Evolutionary conservation across 495 filamentous ascomycete genomes (phyloP), one percentile per base, ranked within the genome.

Genomic region (Xylaria venustula): DNA sequence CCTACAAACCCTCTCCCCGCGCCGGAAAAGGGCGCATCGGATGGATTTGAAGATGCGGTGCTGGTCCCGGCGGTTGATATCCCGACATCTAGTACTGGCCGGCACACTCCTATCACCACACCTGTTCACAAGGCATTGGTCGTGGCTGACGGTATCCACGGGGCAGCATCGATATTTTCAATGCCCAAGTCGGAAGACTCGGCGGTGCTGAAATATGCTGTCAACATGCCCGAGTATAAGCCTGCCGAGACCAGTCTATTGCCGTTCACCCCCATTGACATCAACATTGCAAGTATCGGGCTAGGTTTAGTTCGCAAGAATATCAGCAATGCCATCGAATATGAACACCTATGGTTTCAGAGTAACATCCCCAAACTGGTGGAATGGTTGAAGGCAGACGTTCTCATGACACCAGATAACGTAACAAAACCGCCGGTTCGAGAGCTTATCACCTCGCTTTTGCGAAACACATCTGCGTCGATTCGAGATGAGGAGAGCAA

Each of bases 81-180:
- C 23, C 83, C 82, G 11, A 83, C 78, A 12, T 87, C 87, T 44
- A 74, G 77, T 47, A 81, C 79, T 11, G 87, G 85, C 15, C 81
- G 82, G 56, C 77, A 84, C 47, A 83, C 83, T 22, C 73, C 87
- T 37, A 78, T 96, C 11, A 85, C 86, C 9, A 91, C 92, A 55
- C 93, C 94, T 0, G 91, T 97, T 15, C 94, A 98, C 65, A 89
- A 88, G 71, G 84, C 88, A 9, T 71, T 98, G 23, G 62, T 97
- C 14, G 85, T 95, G 32, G 87, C 85, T 2, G 81, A 88, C 42
- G 93, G 91, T 0, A 63, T 83, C 17, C 23, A 67, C 9, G 82
- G 81, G 15, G 79, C 78, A 3, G 70, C 74, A 19, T 64, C 68
- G 14, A 58, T 82, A 34, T 54, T 78, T 30, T 58, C 71, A 15